Evolutionary conservation across 441 rosid species (phyloP), one percentile per base, ranked within the genome.

Genomic region (Rhodomyrtus psidioides): DNA sequence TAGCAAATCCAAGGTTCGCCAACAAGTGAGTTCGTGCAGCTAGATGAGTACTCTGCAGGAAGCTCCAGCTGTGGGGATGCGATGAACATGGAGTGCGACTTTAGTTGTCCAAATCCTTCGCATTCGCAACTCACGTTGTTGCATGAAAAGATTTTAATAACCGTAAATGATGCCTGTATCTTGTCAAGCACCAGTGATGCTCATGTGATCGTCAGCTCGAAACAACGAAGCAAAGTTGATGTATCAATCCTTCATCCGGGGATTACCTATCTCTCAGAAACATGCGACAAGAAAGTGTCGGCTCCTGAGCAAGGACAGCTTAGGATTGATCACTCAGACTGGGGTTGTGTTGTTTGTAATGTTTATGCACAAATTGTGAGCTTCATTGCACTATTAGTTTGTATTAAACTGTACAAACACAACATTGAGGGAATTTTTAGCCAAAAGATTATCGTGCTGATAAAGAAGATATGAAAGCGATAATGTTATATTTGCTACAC

Each of bases 181-280:
- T 57, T 49, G 19, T 83, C 91, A 9, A 86, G 84, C 82, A 49
- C 88, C 16, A 62, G 85, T 12, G 88, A 86, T 4, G 76, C 82
- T 59, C 88, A 83, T 60, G 88, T 85, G 46, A 62, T 83, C 3
- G 17, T 79, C 23, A 87, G 57, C 46, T 51, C 83, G 13, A 87
- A 91, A 83, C 90, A 44, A 86, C 82, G 6, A 8, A 55, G 42
- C 59, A 85, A 85, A 58, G 87, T 82, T 84, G 89, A 87, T 42
- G 76, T 88, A 30, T 92, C 97, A 2, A 88, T 96, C 59, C 56
- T 86, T 4, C 85, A 91, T 84, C 88, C 57, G 87, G 87, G 83
- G 83, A 88, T 23, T 53, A 55, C 82, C 89, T 28, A 28, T 87
- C 90, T 82, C 28, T 42, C 17, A 34, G 86, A 42, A 82, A 86